These are phyloP conservation scores for Pochonia chlamydosporia DNA, from an alignment of 2,329 filamentous ascomycete species.

Conservation along the genomic window DNA sequence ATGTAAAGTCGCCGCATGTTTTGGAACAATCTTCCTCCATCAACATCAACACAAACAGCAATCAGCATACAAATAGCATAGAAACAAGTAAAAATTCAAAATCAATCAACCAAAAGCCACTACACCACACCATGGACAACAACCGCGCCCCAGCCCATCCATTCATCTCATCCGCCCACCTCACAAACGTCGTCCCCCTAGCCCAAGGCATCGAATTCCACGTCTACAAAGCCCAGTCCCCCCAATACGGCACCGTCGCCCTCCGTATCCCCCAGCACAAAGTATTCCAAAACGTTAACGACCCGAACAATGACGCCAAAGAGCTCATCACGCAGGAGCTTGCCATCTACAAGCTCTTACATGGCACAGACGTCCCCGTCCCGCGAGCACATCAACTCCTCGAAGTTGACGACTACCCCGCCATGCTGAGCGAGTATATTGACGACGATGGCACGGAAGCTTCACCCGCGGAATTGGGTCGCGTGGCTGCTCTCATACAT, in stretches of 20 bases:
- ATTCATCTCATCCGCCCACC: constrained; percentile 6
- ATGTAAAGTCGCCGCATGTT: too few relatives aligned
- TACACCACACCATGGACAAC: constrained; percentile 5
- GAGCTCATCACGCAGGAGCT: constrained; percentile 11
- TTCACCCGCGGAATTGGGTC: constrained; percentile 6
- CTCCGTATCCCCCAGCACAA: constrained; percentile 9
- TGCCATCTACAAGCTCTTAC: constrained; percentile 10
- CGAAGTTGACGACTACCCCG: constrained; percentile 10
- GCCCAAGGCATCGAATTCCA: constrained; percentile 12
- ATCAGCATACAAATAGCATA: too few relatives aligned
- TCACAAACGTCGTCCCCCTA: constrained; percentile 7
- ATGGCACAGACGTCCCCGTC: constrained; percentile 5
- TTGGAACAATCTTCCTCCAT: too few relatives aligned
- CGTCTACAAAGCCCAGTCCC: constrained; percentile 10
- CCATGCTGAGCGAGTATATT: constrained; percentile 13
- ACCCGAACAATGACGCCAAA: constrained; percentile 9
- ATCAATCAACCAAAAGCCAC: too few relatives aligned
- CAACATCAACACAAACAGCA: too few relatives aligned
- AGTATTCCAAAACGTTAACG: constrained; percentile 13
- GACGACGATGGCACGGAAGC: constrained; percentile 5
- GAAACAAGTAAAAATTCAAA: too few relatives aligned
- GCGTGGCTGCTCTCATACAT: constrained; percentile 11
- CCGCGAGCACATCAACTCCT: constrained; percentile 4
- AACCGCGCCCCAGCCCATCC: not conserved
- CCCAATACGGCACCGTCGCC: constrained; percentile 6